A percentile compares a stretch with the other conserved stretches of the same genome.
Evolutionary conservation across 768 basidiomycete species (phyloP).

Genomic region (Lentinula detonsa): DNA sequence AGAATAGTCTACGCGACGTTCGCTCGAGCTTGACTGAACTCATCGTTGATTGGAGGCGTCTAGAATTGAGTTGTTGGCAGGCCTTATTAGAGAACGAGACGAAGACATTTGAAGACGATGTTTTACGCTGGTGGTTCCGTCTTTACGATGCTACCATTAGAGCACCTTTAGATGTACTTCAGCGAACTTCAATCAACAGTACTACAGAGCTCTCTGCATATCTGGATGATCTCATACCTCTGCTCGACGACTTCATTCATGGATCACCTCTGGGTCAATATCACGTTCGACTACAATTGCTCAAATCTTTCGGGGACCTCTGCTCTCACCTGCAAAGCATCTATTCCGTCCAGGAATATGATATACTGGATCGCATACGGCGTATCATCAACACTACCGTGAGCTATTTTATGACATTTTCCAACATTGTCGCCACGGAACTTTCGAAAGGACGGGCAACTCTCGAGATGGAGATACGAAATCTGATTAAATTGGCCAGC

Average conservation of each 20-base stretch:
- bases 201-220: conserved; percentile 38
- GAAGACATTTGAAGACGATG: conserved; percentile 41
- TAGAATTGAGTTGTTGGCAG: conserved; percentile 88
- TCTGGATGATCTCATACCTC: conserved; percentile 60
- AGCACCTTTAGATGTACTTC: conserved; percentile 46
- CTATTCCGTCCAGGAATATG: conserved; percentile 22
- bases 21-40: conserved; percentile 62
- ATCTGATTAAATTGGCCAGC: conserved; percentile 90
- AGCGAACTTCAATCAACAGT: conserved; percentile 27
- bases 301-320: conserved; percentile 62
- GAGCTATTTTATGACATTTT: conserved; percentile 60
- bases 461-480: conserved; percentile 77
- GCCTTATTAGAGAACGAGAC: conserved; percentile 70
- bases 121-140: conserved; percentile 81
- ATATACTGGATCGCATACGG: conserved; percentile 41
- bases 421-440: conserved; percentile 34
- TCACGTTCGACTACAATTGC: conserved; percentile 54
- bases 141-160: conserved; percentile 76
- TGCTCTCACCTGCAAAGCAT: conserved; percentile 26
- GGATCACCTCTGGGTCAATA: conserved; percentile 84
- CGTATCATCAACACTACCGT: conserved; percentile 57
- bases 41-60: conserved; percentile 85
- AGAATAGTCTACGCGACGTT: conserved; percentile 68
- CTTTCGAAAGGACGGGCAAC: conserved; percentile 48
- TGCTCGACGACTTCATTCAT: conserved; percentile 76